Evolutionary conservation across 78 protist genomes (phyloP).

Genomic region (Dictyostelium brefeldianum): DNA sequence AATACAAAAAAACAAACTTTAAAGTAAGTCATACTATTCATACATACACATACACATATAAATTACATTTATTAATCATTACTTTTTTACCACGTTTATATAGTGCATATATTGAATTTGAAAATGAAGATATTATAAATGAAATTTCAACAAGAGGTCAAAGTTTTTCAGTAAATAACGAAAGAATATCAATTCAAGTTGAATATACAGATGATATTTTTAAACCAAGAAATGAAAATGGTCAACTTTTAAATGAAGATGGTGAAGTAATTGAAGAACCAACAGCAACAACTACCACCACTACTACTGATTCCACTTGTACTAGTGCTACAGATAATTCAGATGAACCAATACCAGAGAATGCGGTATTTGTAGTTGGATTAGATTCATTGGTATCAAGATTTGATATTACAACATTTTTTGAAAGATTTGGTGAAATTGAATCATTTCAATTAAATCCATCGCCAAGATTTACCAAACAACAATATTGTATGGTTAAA

Average conservation of each 20-base stretch:
- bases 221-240: background rate
- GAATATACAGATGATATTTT: conserved; percentile 1
- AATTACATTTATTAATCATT: background rate
- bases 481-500: background rate
- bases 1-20: conserved; percentile 37
- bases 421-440: conserved; percentile 12
- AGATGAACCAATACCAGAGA: background rate
- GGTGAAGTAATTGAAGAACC: background rate
- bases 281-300: background rate
- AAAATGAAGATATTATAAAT: conserved; percentile 6
- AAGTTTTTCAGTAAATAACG: conserved; percentile 19
- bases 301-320: background rate
- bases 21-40: background rate
- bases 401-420: conserved; percentile 28
- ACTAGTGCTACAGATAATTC: background rate
- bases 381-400: conserved; percentile 4
- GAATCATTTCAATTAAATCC: background rate
- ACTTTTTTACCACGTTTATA: background rate
- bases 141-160: conserved; percentile 25
- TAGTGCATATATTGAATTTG: conserved; percentile 31
- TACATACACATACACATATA: background rate
- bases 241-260: background rate
- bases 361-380: conserved; percentile 12
- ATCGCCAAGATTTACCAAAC: conserved; percentile 23
- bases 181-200: conserved; percentile 14